phyloP scores from a whole-genome alignment of 495 filamentous ascomycete species.

The Penicillium tannophilum region DNA sequence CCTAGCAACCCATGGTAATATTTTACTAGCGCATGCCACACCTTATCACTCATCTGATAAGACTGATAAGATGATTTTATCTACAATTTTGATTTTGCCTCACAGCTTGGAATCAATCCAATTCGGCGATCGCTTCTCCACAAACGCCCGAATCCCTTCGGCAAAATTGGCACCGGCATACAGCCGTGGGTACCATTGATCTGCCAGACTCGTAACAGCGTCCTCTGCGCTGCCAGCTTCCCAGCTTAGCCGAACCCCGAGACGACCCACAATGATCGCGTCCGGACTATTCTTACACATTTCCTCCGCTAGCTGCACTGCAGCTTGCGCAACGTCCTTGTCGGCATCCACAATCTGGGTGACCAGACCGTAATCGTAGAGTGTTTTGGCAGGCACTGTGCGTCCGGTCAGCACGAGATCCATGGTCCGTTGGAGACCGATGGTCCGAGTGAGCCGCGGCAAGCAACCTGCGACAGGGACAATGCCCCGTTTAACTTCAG shows the following conservation, averaged over 20 bases:
- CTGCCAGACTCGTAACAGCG: constrained; percentile 57
- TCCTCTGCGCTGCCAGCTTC: constrained; percentile 65
- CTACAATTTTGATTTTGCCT: background rate
- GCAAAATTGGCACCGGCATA: constrained; percentile 70
- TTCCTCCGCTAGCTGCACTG: constrained; percentile 20
- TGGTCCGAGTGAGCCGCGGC: constrained; percentile 67
- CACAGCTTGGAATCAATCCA: constrained; percentile 78
- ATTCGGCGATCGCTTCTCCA: constrained; percentile 70
- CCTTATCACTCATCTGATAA: constrained; percentile 7
- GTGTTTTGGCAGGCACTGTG: constrained; percentile 57
- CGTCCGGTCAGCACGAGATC: constrained; percentile 71
- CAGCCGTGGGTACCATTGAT: constrained; percentile 61
- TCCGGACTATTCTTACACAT: constrained; percentile 64
- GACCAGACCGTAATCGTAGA: constrained; percentile 66
- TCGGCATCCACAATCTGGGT: constrained; percentile 32
- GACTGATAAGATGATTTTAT: constrained; percentile 2
- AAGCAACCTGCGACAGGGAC: constrained; percentile 70
- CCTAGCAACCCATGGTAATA: background rate
- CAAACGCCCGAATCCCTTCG: constrained; percentile 78
- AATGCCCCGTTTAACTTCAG: constrained; percentile 71
- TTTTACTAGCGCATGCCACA: constrained; percentile 5
- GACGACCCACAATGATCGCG: constrained; percentile 64
- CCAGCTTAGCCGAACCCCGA: constrained; percentile 69
- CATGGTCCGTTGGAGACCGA: constrained; percentile 69
- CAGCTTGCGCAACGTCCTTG: constrained; percentile 33